Base-by-base conservation (phyloP, 495 filamentous ascomycete genomes). In the Aspergillus affinis region DNA sequence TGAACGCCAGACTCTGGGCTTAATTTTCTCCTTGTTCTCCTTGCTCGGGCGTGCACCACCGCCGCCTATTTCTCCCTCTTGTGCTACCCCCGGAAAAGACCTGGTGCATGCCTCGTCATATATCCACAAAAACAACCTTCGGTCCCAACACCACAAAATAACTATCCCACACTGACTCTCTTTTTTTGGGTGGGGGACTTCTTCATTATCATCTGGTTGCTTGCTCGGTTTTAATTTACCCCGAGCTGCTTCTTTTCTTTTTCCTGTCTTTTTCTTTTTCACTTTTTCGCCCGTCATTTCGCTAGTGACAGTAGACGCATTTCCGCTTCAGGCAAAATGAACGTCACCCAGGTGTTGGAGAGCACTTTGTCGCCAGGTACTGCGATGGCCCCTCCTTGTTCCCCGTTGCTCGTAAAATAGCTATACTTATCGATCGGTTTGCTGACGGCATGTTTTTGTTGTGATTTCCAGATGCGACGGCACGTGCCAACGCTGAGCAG, bases 281-380 rank as follows among this genome's bases (percentile, higher is more conserved):
- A 61, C 50, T 60, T 61, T 62, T 62, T 58, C 48, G 55, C 58
- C 51, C 47, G 46, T 46, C 49, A 56, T 59, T 51, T 58, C 58
- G 61, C 69, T 60, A 67, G 73, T 68, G 70, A 70, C 64, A 59
- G 58, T 64, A 55, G 61, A 63, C 48, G 54, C 51, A 64, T 61
- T 55, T 62, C 63, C 61, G 47, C 64, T 67, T 68, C 62, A 61
- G 63, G 69, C 72, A 86, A 68, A 69, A 91, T 91, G 88, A 82
- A 91, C 72, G 86, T 89, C 69, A 88, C 84, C 73, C 86, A 89
- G 76, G 91, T 97, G 78, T 88, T 97, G 81, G 86, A 90, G 73
- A 88, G 90, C 81, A 96, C 93, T 72, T 83, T 97, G 75, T 92
- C 91, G 68, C 85, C 90, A 73, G 92, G 92, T 95, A 78, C 15